Percentiles rank a stretch among this genome's conserved stretches.
Evolutionary conservation across 805 yeast species (phyloP).

Genomic region (Yarrowia sp.): DNA sequence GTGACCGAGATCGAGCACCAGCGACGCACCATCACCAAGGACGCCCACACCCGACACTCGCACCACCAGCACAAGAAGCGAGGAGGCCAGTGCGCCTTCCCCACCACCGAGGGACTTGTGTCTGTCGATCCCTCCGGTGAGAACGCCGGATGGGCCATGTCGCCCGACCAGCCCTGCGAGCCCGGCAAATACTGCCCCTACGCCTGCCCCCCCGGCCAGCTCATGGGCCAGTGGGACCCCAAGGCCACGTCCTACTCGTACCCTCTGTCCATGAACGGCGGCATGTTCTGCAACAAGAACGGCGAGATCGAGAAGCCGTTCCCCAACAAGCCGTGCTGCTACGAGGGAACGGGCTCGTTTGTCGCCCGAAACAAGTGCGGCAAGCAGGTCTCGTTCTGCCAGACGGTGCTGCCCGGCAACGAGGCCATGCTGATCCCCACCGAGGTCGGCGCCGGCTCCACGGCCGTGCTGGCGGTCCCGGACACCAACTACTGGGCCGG

Average conservation of each 20-base stretch:
- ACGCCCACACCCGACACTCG: slow-evolving; percentile 13
- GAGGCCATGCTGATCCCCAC: slow-evolving; percentile 95
- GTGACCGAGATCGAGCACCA: slow-evolving; percentile 3
- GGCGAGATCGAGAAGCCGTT: slow-evolving; percentile 73
- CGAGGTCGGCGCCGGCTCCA: slow-evolving; percentile 57
- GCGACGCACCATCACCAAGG: slow-evolving; percentile 12
- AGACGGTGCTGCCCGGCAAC: slow-evolving; percentile 91
- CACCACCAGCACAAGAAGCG: slow-evolving; percentile 41
- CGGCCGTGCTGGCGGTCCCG: slow-evolving; percentile 78
- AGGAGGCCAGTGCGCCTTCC: slow-evolving; percentile 64
- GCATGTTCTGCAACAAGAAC: slow-evolving; percentile 73
- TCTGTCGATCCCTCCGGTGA: slow-evolving; percentile 62
- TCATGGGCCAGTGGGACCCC: slow-evolving; percentile 91
- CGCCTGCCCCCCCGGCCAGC: slow-evolving; percentile 88
- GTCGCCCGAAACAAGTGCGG: slow-evolving; percentile 63
- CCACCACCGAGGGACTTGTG: slow-evolving; percentile 70
- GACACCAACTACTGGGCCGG: slow-evolving; percentile 77
- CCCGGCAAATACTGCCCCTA: slow-evolving; percentile 88
- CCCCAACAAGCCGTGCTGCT: slow-evolving; percentile 66
- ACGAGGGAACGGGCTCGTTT: slow-evolving; percentile 80
- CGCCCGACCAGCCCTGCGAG: slow-evolving; percentile 72
- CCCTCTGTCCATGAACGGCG: slow-evolving; percentile 84
- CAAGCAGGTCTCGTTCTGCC: slow-evolving; percentile 79
- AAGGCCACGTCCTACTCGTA: slow-evolving; percentile 71
- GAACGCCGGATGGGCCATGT: slow-evolving; percentile 89